Percentiles rank a stretch among this genome's conserved stretches.
Evolutionary conservation across 2,329 filamentous ascomycete species (phyloP).

Genomic region (Phialophora expanda): DNA sequence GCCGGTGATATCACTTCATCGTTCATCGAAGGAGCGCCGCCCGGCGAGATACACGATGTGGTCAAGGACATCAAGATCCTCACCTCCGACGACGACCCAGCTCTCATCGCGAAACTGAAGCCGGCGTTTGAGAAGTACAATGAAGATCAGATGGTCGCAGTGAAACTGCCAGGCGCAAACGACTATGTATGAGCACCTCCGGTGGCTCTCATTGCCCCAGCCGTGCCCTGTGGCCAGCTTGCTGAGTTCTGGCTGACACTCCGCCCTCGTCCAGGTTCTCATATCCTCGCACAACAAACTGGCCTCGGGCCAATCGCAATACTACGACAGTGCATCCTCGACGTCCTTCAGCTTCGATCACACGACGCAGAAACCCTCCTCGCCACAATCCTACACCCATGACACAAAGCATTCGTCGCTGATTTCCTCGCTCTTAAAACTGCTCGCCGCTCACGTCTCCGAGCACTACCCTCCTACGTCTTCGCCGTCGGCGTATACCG

Average conservation of each 20-base stretch:
- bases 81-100: conserved; percentile 68
- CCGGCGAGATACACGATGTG: conserved; percentile 93
- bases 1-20: conserved; percentile 70
- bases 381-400: conserved; percentile 75
- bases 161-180: conserved; percentile 86
- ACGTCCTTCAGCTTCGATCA: conserved; percentile 92
- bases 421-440: conserved; percentile 77
- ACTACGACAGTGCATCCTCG: conserved; percentile 87
- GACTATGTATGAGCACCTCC: conserved; percentile 64
- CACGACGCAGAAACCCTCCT: conserved; percentile 81
- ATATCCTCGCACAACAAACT: conserved; percentile 86
- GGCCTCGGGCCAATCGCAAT: conserved; percentile 65
- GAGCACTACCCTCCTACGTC: conserved; percentile 88
- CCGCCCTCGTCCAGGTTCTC: conserved; percentile 60
- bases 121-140: conserved; percentile 95
- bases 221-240: not conserved
- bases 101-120: conserved; percentile 71
- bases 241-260: conserved; percentile 4
- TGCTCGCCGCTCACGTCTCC: conserved; percentile 72
- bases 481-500: conserved; percentile 77
- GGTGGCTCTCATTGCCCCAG: not conserved
- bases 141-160: conserved; percentile 87
- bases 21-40: conserved; percentile 92
- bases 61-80: conserved; percentile 85
- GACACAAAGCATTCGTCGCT: conserved; percentile 79